Conservation (phyloP, 139 green algal genomes). For the Tetradesmus obliquus region DNA sequence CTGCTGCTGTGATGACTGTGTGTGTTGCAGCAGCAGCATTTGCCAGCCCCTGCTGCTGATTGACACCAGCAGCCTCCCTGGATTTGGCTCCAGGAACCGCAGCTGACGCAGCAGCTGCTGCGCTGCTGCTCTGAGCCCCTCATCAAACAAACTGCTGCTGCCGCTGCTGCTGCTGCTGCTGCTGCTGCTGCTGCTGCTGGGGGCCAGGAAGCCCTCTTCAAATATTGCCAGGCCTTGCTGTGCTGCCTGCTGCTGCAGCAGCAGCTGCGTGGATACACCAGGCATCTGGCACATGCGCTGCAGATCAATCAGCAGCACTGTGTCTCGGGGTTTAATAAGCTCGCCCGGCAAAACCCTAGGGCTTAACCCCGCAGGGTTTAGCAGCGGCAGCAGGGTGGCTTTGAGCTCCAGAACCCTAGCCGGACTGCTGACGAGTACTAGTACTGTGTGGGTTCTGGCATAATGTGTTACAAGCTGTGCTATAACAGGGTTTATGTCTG, state of each 20-base stretch:
- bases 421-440: slow-evolving; percentile 6
- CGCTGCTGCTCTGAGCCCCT: neutral
- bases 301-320: slow-evolving; percentile 13
- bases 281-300: slow-evolving; percentile 8
- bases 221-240: slow-evolving; percentile 3
- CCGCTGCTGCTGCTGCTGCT: slow-evolving; percentile 26
- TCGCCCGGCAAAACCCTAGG: slow-evolving; percentile 31
- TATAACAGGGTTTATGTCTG: slow-evolving; percentile 7
- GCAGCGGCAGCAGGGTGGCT: neutral
- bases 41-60: slow-evolving; percentile 31
- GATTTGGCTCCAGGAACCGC: slow-evolving; percentile 16
- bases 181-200: neutral
- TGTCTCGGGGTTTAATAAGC: neutral
- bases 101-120: slow-evolving; percentile 31
- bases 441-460: neutral
- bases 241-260: slow-evolving; percentile 15
- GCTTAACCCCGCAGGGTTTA: neutral
- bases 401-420: slow-evolving; percentile 4
- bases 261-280: slow-evolving; percentile 5
- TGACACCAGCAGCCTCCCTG: neutral
- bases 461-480: slow-evolving; percentile 11
- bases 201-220: slow-evolving; percentile 26
- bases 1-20: neutral
- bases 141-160: slow-evolving; percentile 25
- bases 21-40: neutral